phyloP scores from a whole-genome alignment of 176 grass and related monocot species.

The Thinopyrum elongatum region DNA sequence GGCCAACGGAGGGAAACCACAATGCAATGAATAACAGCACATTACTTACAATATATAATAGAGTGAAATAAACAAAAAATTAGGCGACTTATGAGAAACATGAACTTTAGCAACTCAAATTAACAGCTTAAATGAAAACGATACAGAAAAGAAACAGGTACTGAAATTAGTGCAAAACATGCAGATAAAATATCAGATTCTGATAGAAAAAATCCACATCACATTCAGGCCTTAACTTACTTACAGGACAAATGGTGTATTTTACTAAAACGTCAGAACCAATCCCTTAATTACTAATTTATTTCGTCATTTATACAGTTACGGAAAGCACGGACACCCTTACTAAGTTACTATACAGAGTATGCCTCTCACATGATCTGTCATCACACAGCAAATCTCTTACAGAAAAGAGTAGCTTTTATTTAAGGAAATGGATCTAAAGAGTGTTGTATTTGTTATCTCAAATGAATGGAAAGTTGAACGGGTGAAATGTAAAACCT shows the following conservation, averaged over 20 bases:
- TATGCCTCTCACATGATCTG: background rate
- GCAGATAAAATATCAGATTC: background rate
- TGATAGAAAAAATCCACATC: background rate
- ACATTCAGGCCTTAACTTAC: background rate
- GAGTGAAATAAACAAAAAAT: background rate
- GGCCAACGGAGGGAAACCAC: background rate
- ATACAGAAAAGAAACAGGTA: background rate
- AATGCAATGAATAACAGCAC: background rate
- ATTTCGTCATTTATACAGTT: background rate
- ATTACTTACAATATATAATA: background rate
- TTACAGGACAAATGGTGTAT: background rate
- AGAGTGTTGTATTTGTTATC: background rate
- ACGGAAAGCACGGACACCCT: background rate
- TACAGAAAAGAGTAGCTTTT: background rate
- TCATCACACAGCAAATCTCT: background rate
- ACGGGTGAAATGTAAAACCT: background rate
- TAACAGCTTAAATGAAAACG: constrained; percentile 4
- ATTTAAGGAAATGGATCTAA: background rate
- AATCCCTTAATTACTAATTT: background rate
- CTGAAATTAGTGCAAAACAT: background rate
- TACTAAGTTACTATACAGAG: background rate
- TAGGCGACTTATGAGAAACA: background rate
- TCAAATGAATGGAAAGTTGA: background rate
- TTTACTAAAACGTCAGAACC: background rate
- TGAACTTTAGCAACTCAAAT: background rate